Evolutionary conservation across 352 stramenopile genomes (phyloP), one percentile per base, ranked within the genome.

Genomic region (Phytophthora brassicae): DNA sequence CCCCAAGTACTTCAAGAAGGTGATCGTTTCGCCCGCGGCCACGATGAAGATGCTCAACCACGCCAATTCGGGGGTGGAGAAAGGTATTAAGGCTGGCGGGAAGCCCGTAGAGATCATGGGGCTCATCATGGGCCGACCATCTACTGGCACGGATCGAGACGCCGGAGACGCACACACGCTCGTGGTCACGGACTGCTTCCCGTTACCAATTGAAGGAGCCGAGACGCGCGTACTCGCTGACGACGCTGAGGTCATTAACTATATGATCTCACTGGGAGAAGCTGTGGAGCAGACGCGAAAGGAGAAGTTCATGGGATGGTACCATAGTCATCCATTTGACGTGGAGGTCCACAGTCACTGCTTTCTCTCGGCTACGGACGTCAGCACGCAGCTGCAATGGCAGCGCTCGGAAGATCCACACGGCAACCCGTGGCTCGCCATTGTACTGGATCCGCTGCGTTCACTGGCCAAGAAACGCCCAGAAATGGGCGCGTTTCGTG

Each of bases 51-150:
- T 99, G 94, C 86, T 99, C 44, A 98, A 97, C 68, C 97, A 99
- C 77, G 97, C 96, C 62, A 93, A 98, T 44, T 97, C 90, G 29
- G 97, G 97, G 42, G 97, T 99, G 9, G 94, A 99, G 72, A 99
- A 99, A 69, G 97, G 97, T 24, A 98, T 99, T 60, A 96, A 96
- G 69, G 68, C 69, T 26, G 94, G 92, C 22, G 97, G 96, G 20
- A 99, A 98, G 70, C 95, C 95, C 33, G 95, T 99, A 16, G 97
- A 99, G 79, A 97, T 99, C 56, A 99, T 99, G 97, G 97, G 97
- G 11, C 78, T 99, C n/a, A 88, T 99, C 60, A 76, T 99, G 17
- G 97, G 97, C 0, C 84, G 96, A 1, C 97, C 97, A 5, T 83
- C 85, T 2, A 94, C 85, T 26, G 85, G 85, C 16, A 92, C 78